Percentiles rank a stretch among this genome's conserved stretches.
Evolutionary conservation across 176 grass and related monocot species (phyloP).

Genomic region (Eragrostis nindensis): DNA sequence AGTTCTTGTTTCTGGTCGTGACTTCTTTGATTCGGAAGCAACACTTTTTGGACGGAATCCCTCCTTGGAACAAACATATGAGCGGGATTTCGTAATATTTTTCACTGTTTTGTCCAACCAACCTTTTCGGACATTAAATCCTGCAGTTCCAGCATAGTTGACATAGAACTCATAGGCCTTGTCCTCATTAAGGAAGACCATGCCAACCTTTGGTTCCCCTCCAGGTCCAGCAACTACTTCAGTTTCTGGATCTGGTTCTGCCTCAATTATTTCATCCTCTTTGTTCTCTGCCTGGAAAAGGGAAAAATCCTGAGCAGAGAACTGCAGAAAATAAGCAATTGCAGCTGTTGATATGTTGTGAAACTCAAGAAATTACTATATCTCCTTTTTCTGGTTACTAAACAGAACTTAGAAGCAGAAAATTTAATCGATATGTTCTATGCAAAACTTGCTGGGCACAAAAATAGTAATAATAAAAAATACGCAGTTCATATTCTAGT

Average conservation of each 20-base stretch:
- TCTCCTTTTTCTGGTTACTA: slow-evolving; percentile 13
- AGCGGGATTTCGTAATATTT: slow-evolving; percentile 61
- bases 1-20: slow-evolving; percentile 66
- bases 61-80: slow-evolving; percentile 86
- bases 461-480: neutral
- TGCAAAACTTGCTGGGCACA: slow-evolving; percentile 4
- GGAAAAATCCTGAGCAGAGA: slow-evolving; percentile 11
- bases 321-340: slow-evolving; percentile 8
- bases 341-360: slow-evolving; percentile 7
- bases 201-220: slow-evolving; percentile 72
- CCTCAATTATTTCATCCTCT: slow-evolving; percentile 57
- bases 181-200: slow-evolving; percentile 82
- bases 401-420: slow-evolving; percentile 13
- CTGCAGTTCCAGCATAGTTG: slow-evolving; percentile 65
- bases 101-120: slow-evolving; percentile 73
- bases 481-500: neutral
- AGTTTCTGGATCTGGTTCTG: slow-evolving; percentile 61
- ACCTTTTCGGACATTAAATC: slow-evolving; percentile 82
- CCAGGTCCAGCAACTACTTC: slow-evolving; percentile 60
- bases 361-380: neutral
- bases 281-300: slow-evolving; percentile 56
- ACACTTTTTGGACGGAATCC: slow-evolving; percentile 65
- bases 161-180: slow-evolving; percentile 83
- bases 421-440: neutral
- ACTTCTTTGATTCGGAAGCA: slow-evolving; percentile 65